These are phyloP conservation scores for Mimosa pudica DNA, from an alignment of 306 rosid genomes.

Conservation along the genomic window DNA sequence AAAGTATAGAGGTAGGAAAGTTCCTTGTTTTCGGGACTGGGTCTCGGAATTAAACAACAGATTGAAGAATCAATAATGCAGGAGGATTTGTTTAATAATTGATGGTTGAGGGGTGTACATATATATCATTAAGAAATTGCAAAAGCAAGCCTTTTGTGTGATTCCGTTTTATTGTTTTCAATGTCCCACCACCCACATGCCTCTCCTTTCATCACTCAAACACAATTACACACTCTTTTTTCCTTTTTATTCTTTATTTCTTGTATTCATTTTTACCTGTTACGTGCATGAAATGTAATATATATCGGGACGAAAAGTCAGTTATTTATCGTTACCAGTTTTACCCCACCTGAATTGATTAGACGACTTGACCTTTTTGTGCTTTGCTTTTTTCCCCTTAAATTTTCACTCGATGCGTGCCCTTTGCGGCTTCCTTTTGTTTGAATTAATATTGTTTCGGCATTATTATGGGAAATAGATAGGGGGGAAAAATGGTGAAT, in stretches of 20 bases:
- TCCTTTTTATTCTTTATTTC: slow-evolving; percentile 12
- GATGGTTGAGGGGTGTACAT: slow-evolving; percentile 60
- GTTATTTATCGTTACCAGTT: slow-evolving; percentile 25
- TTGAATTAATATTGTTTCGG: not conserved
- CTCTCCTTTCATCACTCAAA: slow-evolving; percentile 48
- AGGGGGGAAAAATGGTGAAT: slow-evolving; percentile 22
- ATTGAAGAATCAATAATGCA: slow-evolving; percentile 85
- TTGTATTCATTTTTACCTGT: slow-evolving; percentile 2
- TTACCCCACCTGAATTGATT: slow-evolving; percentile 14
- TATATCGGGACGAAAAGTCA: slow-evolving; percentile 26
- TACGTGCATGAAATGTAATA: slow-evolving; percentile 34
- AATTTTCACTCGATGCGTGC: not conserved
- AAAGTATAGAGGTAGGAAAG: slow-evolving; percentile 59
- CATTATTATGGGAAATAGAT: slow-evolving; percentile 25
- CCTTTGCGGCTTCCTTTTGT: not conserved
- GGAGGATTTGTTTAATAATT: slow-evolving; percentile 49
- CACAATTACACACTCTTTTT: slow-evolving; percentile 34
- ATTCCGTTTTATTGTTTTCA: slow-evolving; percentile 65
- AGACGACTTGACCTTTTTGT: slow-evolving; percentile 5
- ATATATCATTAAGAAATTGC: slow-evolving; percentile 69
- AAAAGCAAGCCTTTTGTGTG: slow-evolving; percentile 71
- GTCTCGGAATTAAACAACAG: slow-evolving; percentile 72
- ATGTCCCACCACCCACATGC: slow-evolving; percentile 89
- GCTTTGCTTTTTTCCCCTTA: not conserved
- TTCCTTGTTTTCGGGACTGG: slow-evolving; percentile 64